Evolutionary conservation across 208 protist genomes (phyloP), one percentile per base, ranked within the genome.

Genomic region (Leishmania arabica): DNA sequence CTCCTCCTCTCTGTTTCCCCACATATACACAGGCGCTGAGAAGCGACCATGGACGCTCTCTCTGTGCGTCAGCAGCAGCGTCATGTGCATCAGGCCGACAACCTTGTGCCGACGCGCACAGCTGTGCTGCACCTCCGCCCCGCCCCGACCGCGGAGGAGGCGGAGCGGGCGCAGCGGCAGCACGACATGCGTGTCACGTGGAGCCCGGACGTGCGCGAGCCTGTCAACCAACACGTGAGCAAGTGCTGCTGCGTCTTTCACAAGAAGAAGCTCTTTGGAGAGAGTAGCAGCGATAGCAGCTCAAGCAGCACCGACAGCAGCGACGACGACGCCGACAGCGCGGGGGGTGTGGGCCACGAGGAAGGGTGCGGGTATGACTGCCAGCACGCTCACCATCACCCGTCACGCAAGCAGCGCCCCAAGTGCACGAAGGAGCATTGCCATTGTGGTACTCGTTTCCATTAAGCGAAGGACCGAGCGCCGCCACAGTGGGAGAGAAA

Each of bases 241-340:
- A 98, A 97, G 83, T 91, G 92, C 82, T 98, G 95, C 83, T 96
- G 93, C 69, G 80, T 96, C 3, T 98, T 98, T 75, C 93, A 98
- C 81, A 96, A 95, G 82, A 98, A 95, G 81, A 92, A 92, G 75
- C 76, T 96, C 24, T 98, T 98, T 80, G 93, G 95, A 8, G 92
- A 96, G 80, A 96, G 92, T 78, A 93, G 91, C 79, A 94, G 90
- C 72, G 87, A 91, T 45, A 84, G 86, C n/a, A 90, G 84, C 65
- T 85, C 78, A 42, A 93, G 84, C 64, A 84, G 75, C 56, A 79
- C 68, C 64, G 79, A 78, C 75, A 71, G 51, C 73, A 81, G 69
- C 81, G 84, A 80, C 56, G 53, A 54, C 45, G 60, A 72, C 31
- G 74, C 31, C 11, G 72, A 47, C 19, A 13, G 53, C 45, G 24